These are phyloP conservation scores for Fusarium nygamai DNA, from an alignment of 2,329 filamentous ascomycete species.

Conservation along the genomic window DNA sequence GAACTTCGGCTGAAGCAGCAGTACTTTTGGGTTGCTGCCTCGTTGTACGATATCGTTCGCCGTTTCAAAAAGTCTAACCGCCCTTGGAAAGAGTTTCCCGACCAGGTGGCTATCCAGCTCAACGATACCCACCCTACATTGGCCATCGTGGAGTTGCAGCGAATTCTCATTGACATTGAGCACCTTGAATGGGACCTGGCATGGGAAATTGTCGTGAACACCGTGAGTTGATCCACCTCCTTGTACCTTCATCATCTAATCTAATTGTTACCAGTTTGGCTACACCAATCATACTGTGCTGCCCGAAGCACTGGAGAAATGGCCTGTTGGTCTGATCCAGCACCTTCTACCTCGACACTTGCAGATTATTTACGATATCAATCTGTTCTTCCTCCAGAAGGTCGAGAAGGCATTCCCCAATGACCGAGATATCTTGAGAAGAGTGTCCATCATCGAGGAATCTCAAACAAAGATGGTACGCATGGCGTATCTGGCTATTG, in stretches of 20 bases:
- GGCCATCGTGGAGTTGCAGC: slow-evolving; percentile 94
- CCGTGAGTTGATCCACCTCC: slow-evolving; percentile 55
- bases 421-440: slow-evolving; percentile 83
- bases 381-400: slow-evolving; percentile 88
- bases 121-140: slow-evolving; percentile 98
- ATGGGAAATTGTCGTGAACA: slow-evolving; percentile 81
- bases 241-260: slow-evolving; percentile 6
- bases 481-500: slow-evolving; percentile 95
- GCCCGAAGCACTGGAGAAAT: slow-evolving; percentile 97
- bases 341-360: slow-evolving; percentile 93
- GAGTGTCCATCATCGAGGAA: slow-evolving; percentile 98
- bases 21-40: slow-evolving; percentile 99
- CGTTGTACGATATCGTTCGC: slow-evolving; percentile 93
- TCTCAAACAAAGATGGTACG: slow-evolving; percentile 97
- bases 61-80: slow-evolving; percentile 98
- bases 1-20: slow-evolving; percentile 98
- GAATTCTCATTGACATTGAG: slow-evolving; percentile 89
- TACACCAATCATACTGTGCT: slow-evolving; percentile 99
- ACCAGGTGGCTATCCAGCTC: slow-evolving; percentile 95
- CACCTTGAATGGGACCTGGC: slow-evolving; percentile 93
- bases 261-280: slow-evolving; percentile 69
- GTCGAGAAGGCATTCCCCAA: slow-evolving; percentile 93
- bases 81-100: slow-evolving; percentile 89
- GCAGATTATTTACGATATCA: slow-evolving; percentile 98
- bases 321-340: slow-evolving; percentile 93